Evolutionary conservation across 805 yeast genomes (phyloP).

Genomic region (Spathaspora arborariae): DNA sequence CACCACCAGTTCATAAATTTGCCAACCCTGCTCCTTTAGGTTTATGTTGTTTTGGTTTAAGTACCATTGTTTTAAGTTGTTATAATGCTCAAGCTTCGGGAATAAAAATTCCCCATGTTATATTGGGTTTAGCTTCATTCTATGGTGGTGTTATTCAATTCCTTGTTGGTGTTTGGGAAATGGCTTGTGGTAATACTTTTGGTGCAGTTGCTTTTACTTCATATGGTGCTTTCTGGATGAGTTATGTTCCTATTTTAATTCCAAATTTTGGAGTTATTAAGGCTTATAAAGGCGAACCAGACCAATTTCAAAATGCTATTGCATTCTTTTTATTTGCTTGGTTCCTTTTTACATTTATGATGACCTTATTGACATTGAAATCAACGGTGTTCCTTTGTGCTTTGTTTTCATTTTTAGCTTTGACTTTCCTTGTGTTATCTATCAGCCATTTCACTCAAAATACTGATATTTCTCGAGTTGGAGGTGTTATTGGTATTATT

Average conservation of each 20-base stretch:
- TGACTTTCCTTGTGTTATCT: constrained; percentile 35
- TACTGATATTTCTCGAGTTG: constrained; percentile 29
- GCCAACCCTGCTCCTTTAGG: constrained; percentile 72
- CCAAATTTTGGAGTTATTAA: constrained; percentile 29
- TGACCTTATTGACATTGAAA: constrained; percentile 32
- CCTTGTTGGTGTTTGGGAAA: constrained; percentile 67
- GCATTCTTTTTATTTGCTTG: constrained; percentile 37
- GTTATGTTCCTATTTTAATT: constrained; percentile 28
- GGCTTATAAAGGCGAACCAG: constrained; percentile 24
- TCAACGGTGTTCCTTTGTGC: constrained; percentile 34
- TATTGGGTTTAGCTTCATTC: constrained; percentile 57
- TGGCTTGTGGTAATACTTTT: constrained; percentile 61
- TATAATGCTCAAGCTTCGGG: constrained; percentile 57
- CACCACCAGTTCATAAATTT: constrained; percentile 50
- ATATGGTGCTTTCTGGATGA: constrained; percentile 41
- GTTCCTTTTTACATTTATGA: constrained; percentile 39
- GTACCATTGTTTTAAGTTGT: constrained; percentile 60
- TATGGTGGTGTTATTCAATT: constrained; percentile 64
- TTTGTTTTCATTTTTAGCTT: constrained; percentile 26
- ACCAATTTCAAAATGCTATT: constrained; percentile 24
- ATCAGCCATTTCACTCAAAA: constrained; percentile 29
- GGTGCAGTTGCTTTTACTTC: constrained; percentile 66
- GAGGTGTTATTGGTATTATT: constrained; percentile 41
- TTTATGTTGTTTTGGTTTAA: constrained; percentile 58
- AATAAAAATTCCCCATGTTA: constrained; percentile 47